These are phyloP conservation scores for Stagonosporopsis vannaccii DNA, from an alignment of 2,329 filamentous ascomycete species.

Conservation along the genomic window DNA sequence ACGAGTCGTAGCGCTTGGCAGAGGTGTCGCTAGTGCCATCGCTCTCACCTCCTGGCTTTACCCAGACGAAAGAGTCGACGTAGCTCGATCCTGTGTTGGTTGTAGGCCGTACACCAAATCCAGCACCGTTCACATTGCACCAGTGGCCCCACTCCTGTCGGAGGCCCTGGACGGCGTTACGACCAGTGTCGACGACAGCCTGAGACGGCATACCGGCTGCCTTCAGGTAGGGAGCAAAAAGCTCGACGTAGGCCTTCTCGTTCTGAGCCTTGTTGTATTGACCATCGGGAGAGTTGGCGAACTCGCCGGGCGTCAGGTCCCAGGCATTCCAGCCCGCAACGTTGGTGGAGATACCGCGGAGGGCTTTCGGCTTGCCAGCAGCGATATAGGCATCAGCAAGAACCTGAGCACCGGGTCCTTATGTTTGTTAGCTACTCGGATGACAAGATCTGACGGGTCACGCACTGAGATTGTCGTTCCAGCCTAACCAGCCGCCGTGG, in stretches of 20 bases:
- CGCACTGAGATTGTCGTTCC: slow-evolving; percentile 64
- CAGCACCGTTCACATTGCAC: slow-evolving; percentile 71
- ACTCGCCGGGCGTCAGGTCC: slow-evolving; percentile 52
- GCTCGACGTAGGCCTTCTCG: slow-evolving; percentile 62
- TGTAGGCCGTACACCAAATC: slow-evolving; percentile 68
- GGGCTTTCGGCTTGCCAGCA: slow-evolving; percentile 56
- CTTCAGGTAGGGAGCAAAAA: slow-evolving; percentile 59
- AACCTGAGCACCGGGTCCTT: slow-evolving; percentile 59
- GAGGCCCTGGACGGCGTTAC: slow-evolving; percentile 60
- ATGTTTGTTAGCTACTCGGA: slow-evolving; percentile 18
- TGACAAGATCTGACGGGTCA: no score
- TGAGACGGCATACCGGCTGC: slow-evolving; percentile 59
- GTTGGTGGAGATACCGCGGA: slow-evolving; percentile 64
- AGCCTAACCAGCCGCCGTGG: slow-evolving; percentile 72
- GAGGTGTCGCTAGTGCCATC: slow-evolving; percentile 55
- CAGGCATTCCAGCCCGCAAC: slow-evolving; percentile 68
- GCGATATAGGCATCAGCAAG: slow-evolving; percentile 58
- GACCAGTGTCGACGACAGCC: slow-evolving; percentile 64
- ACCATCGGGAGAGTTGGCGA: slow-evolving; percentile 44
- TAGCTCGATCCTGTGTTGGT: slow-evolving; percentile 65
- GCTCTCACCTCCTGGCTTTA: slow-evolving; percentile 70
- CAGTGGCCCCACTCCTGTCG: slow-evolving; percentile 66
- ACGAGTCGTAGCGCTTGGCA: slow-evolving; percentile 62
- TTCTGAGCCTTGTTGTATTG: slow-evolving; percentile 57
- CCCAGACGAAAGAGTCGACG: slow-evolving; percentile 73